Base-by-base conservation (phyloP, 2,329 filamentous ascomycete genomes). In the Pyrenochaeta sp. region DNA sequence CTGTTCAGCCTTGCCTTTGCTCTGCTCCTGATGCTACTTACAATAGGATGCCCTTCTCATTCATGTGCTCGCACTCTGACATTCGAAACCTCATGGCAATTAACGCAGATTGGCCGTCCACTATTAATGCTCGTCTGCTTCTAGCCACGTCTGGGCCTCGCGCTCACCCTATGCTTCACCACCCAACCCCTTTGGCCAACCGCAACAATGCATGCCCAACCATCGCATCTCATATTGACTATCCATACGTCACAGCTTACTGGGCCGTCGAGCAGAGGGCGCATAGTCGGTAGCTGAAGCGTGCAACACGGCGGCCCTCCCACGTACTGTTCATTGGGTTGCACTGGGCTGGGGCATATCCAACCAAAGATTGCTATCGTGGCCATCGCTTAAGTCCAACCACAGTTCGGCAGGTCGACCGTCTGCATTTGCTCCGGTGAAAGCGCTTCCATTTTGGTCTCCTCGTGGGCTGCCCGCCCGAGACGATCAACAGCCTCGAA, bases 1-100 rank as follows among this genome's bases (percentile, higher is more conserved):
- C 24, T 39, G 32, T 19, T 10, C 44, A 39, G 22, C 35, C 28
- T 44, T 35, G 32, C 37, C 31, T 9, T 24, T 17, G 13, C 24
- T 36, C 36, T 24, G 20, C 8, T 18, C n/a, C n/a, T 9, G n/a
- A 31, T 23, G 20, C 19, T 23, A 40, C 35, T 28, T 28, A 35
- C 31, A 28, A n/a, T n/a, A n/a, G n/a, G n/a, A n/a, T n/a, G n/a
- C n/a, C n/a, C n/a, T n/a, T n/a, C n/a, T n/a, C n/a, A n/a, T n/a
- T n/a, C n/a, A n/a, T n/a, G n/a, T n/a, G n/a, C n/a, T n/a, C n/a
- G n/a, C n/a, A n/a, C n/a, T n/a, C n/a, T n/a, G n/a, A n/a, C n/a
- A n/a, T n/a, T n/a, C n/a, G n/a, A n/a, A n/a, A n/a, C n/a, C n/a
- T n/a, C n/a, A n/a, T n/a, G n/a, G n/a, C n/a, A n/a, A n/a, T n/a